Percentiles rank a stretch among this genome's conserved stretches.
Evolutionary conservation across 176 grass and related monocot genomes (phyloP).

Genomic region (Neostapfia colusana): DNA sequence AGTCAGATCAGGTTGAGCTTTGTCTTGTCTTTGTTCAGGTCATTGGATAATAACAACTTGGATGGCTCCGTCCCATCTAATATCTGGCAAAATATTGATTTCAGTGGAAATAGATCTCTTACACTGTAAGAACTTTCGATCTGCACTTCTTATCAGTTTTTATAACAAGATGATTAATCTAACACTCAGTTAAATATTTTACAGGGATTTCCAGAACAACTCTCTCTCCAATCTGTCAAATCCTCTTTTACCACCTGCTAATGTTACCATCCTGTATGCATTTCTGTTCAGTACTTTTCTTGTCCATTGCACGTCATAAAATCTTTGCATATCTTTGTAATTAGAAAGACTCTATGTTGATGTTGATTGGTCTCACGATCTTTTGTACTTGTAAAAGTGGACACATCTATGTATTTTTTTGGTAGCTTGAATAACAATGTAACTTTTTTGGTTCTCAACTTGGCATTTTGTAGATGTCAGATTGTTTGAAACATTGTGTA

Average conservation of each 20-base stretch:
- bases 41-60: slow-evolving; percentile 60
- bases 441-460: neutral
- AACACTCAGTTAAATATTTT: slow-evolving; percentile 37
- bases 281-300: slow-evolving; percentile 17
- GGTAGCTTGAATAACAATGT: neutral
- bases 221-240: slow-evolving; percentile 52
- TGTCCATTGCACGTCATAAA: slow-evolving; percentile 3
- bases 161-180: slow-evolving; percentile 15
- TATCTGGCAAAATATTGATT: slow-evolving; percentile 57
- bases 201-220: slow-evolving; percentile 81
- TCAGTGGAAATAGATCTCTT: slow-evolving; percentile 63
- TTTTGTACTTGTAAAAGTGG: slow-evolving; percentile 6
- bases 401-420: neutral
- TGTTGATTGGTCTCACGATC: neutral
- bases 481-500: neutral
- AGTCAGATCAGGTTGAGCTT: slow-evolving; percentile 6
- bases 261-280: slow-evolving; percentile 70
- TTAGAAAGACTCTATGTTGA: slow-evolving; percentile 1
- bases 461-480: slow-evolving; percentile 3
- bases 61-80: slow-evolving; percentile 63
- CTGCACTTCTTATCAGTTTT: neutral
- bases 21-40: slow-evolving; percentile 46
- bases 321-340: neutral
- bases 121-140: slow-evolving; percentile 46
- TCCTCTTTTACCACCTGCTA: slow-evolving; percentile 58